Percentiles rank a stretch among this genome's conserved stretches.
Conservation (phyloP, 2,329 filamentous ascomycete genomes). For the Talaromyces sp. region DNA sequence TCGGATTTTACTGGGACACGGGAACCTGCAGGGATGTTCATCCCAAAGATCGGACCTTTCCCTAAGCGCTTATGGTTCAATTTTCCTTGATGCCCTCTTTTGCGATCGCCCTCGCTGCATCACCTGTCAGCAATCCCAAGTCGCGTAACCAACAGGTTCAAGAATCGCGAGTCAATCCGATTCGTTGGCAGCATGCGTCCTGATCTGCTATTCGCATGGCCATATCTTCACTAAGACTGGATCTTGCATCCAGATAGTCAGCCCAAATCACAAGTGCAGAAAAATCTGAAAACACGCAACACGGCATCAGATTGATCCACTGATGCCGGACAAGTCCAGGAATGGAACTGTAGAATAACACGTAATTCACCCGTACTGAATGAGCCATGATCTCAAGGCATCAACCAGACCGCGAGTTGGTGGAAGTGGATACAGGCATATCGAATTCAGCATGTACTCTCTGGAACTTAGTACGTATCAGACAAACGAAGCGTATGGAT, state of each 20-base stretch:
- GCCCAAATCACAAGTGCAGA: neutral
- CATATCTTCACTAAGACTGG: neutral
- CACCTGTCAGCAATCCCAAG: neutral
- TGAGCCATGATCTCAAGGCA: neutral
- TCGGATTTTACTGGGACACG: neutral
- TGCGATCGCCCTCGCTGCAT: neutral
- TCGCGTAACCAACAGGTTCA: neutral
- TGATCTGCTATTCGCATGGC: constrained; percentile 4
- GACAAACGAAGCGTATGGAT: neutral
- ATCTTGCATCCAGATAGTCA: neutral
- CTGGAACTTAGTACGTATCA: neutral
- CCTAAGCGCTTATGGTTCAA: neutral
- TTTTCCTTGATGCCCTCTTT: neutral
- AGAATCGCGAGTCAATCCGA: neutral
- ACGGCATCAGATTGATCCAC: neutral
- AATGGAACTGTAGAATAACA: neutral
- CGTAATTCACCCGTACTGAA: neutral
- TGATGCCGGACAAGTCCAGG: neutral
- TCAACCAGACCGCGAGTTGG: neutral
- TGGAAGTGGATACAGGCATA: neutral
- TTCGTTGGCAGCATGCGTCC: neutral
- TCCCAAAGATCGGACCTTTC: neutral
- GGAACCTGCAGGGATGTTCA: neutral
- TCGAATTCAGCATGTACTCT: neutral
- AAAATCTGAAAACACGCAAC: neutral